Conservation (phyloP, 2,329 filamentous ascomycete genomes). For the Arthrobotrys musiformis region DNA sequence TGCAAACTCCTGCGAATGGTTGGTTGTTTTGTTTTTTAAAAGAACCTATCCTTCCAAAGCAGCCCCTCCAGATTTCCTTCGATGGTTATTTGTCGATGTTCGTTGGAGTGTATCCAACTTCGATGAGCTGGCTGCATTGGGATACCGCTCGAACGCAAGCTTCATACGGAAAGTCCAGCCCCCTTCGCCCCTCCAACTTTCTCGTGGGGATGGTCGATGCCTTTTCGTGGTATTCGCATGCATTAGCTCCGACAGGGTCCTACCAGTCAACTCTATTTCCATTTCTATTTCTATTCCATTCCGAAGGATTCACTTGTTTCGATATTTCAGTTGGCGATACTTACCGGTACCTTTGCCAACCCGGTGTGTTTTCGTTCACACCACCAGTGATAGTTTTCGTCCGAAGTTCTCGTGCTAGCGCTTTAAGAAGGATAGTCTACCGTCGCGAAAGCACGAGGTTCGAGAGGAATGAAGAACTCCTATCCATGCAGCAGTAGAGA, state of each 20-base stretch:
- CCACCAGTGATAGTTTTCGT: conserved; percentile 33
- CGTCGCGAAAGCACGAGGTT: too few relatives aligned
- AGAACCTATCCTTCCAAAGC: not conserved
- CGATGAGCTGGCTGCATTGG: conserved; percentile 12
- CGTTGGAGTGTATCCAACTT: not conserved
- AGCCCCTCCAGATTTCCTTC: not conserved
- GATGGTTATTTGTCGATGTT: not conserved
- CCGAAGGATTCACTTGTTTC: not conserved
- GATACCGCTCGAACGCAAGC: conserved; percentile 4
- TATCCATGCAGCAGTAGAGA: conserved; percentile 19
- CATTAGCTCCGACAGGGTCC: conserved; percentile 23
- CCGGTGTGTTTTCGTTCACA: not conserved
- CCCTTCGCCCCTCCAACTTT: not conserved
- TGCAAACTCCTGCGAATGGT: not conserved
- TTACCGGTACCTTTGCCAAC: not conserved
- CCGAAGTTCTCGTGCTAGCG: conserved; percentile 20
- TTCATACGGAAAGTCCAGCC: conserved; percentile 35
- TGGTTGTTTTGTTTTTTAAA: not conserved
- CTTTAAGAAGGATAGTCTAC: conserved; percentile 2
- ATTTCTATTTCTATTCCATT: conserved; percentile 4
- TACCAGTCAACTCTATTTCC: not conserved
- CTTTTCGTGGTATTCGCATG: conserved; percentile 11
- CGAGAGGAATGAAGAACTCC: not conserved
- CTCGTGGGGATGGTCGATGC: conserved; percentile 5
- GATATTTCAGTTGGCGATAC: not conserved